A percentile compares a stretch with the other conserved stretches of the same genome.
Evolutionary conservation across 257 asterid genomes (phyloP).

Genomic region (Penstemon eatonii): DNA sequence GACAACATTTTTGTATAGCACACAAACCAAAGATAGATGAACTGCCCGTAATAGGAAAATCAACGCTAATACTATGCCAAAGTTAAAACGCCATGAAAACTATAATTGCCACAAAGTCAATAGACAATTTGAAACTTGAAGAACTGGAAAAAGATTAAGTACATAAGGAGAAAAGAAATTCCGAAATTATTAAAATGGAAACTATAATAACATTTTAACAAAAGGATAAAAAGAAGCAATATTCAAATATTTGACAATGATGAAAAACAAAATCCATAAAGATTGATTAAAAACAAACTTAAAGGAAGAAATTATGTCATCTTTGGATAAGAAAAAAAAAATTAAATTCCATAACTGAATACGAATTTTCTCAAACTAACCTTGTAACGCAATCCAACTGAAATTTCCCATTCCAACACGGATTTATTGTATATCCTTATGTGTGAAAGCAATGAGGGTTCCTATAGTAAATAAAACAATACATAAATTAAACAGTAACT

Average conservation of each 20-base stretch:
- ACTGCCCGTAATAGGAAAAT: constrained; percentile 11
- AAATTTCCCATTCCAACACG: constrained; percentile 97
- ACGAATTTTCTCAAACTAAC: constrained; percentile 38
- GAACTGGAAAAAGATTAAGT: background rate
- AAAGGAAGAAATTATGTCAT: constrained; percentile 1
- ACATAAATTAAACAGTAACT: constrained; percentile 20
- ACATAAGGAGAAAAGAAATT: background rate
- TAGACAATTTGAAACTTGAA: too few relatives aligned
- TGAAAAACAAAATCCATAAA: background rate
- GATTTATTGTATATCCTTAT: constrained; percentile 86
- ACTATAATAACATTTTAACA: background rate
- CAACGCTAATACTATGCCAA: constrained; percentile 2
- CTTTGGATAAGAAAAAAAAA: constrained; percentile 8
- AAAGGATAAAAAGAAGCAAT: background rate
- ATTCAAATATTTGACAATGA: background rate
- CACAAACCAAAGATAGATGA: constrained; percentile 12
- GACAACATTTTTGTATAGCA: background rate
- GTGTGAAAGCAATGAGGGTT: constrained; percentile 90
- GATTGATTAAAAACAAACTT: background rate
- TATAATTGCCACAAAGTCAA: background rate
- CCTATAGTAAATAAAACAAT: constrained; percentile 47
- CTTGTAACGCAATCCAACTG: constrained; percentile 94
- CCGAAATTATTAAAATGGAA: background rate
- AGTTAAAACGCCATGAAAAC: background rate
- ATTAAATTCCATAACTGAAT: constrained; percentile 22